A percentile compares a stretch with the other conserved stretches of the same genome.
Conservation (phyloP, 163 green algal genomes). For the Scenedesmus sp. region DNA sequence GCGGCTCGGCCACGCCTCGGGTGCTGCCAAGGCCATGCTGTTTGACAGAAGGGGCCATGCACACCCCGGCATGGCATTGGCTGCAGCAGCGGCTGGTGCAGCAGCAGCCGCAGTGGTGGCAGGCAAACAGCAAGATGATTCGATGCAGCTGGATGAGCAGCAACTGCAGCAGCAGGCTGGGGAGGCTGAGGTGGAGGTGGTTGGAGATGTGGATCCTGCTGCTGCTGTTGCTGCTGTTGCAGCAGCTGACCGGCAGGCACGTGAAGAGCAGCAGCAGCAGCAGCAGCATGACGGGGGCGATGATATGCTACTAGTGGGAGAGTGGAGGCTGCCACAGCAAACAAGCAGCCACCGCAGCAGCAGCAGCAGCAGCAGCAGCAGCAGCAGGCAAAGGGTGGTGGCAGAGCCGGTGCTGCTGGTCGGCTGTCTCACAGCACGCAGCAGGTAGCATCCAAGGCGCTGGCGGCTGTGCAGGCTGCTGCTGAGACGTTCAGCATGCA, state of each 20-base stretch:
- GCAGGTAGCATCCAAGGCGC: not conserved
- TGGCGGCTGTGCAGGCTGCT: constrained; percentile 36
- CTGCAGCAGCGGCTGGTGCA: constrained; percentile 2
- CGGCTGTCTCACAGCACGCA: not conserved
- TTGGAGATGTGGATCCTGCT: not conserved
- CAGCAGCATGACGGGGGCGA: not conserved
- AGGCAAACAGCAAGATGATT: not conserved
- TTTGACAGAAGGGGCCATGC: not conserved
- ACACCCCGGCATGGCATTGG: not conserved
- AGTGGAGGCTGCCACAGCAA: not conserved
- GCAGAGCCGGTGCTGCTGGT: not conserved
- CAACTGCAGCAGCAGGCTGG: not conserved
- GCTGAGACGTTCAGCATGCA: not conserved
- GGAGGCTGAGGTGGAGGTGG: not conserved
- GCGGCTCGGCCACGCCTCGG: not conserved
- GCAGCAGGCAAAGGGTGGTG: not conserved
- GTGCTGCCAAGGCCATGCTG: constrained; percentile 39
- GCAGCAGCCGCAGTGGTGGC: not conserved
- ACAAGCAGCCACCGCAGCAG: not conserved
- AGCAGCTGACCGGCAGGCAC: not conserved
- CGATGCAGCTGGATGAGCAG: not conserved
- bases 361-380: constrained; percentile 6
- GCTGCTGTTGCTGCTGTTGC: not conserved
- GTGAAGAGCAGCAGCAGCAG: not conserved
- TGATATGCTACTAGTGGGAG: not conserved